phyloP scores from a whole-genome alignment of 345 rosid genomes.

The Citrus australasica region DNA sequence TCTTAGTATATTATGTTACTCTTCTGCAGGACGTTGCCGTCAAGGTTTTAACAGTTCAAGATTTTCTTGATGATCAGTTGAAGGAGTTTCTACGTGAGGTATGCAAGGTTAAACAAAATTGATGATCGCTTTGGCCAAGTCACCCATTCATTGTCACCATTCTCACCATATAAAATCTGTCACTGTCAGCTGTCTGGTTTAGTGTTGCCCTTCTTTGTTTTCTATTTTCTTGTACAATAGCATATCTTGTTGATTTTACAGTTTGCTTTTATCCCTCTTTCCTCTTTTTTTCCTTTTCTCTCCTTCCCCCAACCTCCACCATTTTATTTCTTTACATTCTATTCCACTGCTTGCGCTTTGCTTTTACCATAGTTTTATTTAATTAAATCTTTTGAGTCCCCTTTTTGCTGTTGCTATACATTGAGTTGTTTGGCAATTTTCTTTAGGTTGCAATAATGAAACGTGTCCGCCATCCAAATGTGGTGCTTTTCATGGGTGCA shows the following conservation, averaged over 20 bases:
- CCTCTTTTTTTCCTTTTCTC: neutral
- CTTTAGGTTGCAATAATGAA: slow-evolving; percentile 93
- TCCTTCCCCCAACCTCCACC: neutral
- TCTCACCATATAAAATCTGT: neutral
- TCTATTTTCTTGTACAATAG: neutral
- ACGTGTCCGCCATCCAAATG: slow-evolving; percentile 94
- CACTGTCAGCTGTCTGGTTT: neutral
- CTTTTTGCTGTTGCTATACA: neutral
- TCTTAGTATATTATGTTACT: neutral
- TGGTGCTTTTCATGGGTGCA: slow-evolving; percentile 99
- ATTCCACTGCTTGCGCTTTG: neutral
- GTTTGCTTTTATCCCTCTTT: neutral
- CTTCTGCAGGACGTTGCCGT: slow-evolving; percentile 87
- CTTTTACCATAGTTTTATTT: neutral
- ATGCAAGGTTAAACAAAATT: neutral
- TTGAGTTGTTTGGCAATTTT: neutral
- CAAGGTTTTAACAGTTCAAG: slow-evolving; percentile 82
- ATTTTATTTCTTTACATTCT: neutral
- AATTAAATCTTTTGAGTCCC: neutral
- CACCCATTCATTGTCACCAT: neutral
- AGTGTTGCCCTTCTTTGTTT: neutral
- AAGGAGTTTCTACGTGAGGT: slow-evolving; percentile 95
- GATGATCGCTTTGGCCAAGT: neutral
- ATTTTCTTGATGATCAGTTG: slow-evolving; percentile 83
- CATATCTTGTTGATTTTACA: neutral